phyloP scores from a whole-genome alignment of 495 filamentous ascomycete species.

The Parathielavia appendiculata region DNA sequence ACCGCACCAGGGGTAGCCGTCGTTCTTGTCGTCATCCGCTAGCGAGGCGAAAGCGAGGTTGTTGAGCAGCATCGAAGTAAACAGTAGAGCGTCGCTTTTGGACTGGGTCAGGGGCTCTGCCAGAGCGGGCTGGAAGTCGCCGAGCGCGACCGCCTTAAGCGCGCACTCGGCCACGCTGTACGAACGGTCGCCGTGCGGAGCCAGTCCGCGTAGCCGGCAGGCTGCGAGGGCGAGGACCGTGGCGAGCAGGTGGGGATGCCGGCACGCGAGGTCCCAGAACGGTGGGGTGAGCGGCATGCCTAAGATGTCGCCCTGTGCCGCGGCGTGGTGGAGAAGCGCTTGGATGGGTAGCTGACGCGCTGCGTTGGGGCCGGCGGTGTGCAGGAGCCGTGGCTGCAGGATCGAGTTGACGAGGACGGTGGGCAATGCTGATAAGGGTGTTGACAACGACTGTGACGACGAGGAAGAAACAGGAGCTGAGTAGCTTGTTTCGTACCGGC shows the following conservation, averaged over 20 bases:
- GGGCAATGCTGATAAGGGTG: no score
- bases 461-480: no score
- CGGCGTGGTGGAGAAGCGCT: no score
- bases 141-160: neutral
- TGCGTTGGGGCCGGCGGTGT: no score
- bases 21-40: neutral
- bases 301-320: no score
- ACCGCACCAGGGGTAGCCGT: neutral
- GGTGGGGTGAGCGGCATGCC: no score
- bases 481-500: no score
- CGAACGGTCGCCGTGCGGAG: neutral
- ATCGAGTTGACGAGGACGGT: no score
- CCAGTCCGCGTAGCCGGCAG: neutral
- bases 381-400: no score
- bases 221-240: neutral
- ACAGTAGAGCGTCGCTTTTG: neutral
- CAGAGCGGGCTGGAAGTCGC: neutral
- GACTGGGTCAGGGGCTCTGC: neutral
- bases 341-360: no score
- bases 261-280: neutral
- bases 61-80: neutral
- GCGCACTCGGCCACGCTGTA: neutral
- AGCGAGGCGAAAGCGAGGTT: neutral
- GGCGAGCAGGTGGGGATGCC: neutral
- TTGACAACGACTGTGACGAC: no score